A percentile compares a stretch with the other conserved stretches of the same genome.
phyloP scores from a whole-genome alignment of 345 rosid genomes.

The Iberis pinnata region DNA sequence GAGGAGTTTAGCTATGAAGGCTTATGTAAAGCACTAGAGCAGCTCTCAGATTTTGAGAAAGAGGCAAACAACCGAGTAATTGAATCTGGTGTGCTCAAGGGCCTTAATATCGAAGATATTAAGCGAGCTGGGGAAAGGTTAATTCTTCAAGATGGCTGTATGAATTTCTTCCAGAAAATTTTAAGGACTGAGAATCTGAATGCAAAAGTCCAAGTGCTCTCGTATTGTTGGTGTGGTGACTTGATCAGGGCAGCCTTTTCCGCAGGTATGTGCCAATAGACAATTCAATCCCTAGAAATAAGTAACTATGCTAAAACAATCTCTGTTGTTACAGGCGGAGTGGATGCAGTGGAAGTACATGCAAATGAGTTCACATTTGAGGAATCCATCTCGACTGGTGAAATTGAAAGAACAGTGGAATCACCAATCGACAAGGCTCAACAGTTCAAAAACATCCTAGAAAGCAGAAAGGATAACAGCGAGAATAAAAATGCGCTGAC shows the following conservation, averaged over 20 bases:
- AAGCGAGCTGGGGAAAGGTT: conserved; percentile 83
- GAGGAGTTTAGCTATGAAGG: conserved; percentile 59
- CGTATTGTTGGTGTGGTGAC: conserved; percentile 96
- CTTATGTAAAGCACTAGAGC: conserved; percentile 57
- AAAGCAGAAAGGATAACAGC: conserved; percentile 21
- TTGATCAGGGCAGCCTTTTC: conserved; percentile 73
- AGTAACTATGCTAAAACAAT: conserved; percentile 12
- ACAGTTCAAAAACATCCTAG: conserved; percentile 47
- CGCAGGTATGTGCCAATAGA: conserved; percentile 39
- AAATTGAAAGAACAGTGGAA: conserved; percentile 58
- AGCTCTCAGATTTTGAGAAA: conserved; percentile 73
- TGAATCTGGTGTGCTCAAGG: conserved; percentile 79
- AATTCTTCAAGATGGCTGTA: conserved; percentile 90
- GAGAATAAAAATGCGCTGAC: conserved; percentile 41
- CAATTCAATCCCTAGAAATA: not conserved
- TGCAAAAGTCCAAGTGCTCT: conserved; percentile 62
- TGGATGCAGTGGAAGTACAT: conserved; percentile 52
- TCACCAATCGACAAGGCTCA: conserved; percentile 69
- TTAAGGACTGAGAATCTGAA: conserved; percentile 44
- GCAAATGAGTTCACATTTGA: conserved; percentile 72
- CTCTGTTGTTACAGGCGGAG: conserved; percentile 38
- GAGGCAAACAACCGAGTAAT: conserved; percentile 77
- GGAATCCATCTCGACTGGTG: conserved; percentile 70
- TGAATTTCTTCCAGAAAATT: conserved; percentile 56
- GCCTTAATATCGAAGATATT: conserved; percentile 78